Percentiles rank a stretch among this genome's conserved stretches.
Evolutionary conservation across 176 grass and related monocot genomes (phyloP).

Genomic region (Areca catechu): DNA sequence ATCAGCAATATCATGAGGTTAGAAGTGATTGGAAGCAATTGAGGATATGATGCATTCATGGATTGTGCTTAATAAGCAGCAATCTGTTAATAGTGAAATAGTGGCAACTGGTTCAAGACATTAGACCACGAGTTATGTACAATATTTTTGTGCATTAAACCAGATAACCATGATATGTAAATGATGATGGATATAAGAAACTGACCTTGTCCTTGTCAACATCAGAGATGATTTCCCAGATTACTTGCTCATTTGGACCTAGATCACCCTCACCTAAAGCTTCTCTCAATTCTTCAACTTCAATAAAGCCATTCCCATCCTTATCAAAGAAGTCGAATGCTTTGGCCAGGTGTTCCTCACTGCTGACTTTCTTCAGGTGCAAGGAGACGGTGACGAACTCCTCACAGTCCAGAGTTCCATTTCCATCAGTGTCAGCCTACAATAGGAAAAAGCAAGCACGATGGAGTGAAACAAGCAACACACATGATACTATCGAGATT

Average conservation of each 20-base stretch:
- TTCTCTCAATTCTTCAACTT: constrained; percentile 69
- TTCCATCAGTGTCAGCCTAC: constrained; percentile 68
- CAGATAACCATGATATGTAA: no score
- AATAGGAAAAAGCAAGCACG: constrained; percentile 8
- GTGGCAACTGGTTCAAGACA: no score
- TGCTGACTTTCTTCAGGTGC: constrained; percentile 78
- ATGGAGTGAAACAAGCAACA: no score
- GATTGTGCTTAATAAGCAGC: background rate
- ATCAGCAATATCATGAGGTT: no score
- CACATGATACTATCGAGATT: no score
- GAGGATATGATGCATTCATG: background rate
- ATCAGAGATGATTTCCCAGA: constrained; percentile 57
- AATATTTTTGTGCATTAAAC: no score
- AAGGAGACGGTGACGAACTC: constrained; percentile 84
- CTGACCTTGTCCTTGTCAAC: constrained; percentile 69
- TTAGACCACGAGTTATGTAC: no score
- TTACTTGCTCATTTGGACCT: constrained; percentile 45
- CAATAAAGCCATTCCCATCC: constrained; percentile 67
- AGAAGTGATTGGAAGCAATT: no score
- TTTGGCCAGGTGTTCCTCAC: constrained; percentile 62
- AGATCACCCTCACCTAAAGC: constrained; percentile 56
- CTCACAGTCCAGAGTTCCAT: constrained; percentile 59
- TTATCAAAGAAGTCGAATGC: constrained; percentile 86
- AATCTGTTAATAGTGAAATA: no score
- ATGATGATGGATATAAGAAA: background rate